Conservation (phyloP, 441 rosid species). For the Populus hybrid region DNA sequence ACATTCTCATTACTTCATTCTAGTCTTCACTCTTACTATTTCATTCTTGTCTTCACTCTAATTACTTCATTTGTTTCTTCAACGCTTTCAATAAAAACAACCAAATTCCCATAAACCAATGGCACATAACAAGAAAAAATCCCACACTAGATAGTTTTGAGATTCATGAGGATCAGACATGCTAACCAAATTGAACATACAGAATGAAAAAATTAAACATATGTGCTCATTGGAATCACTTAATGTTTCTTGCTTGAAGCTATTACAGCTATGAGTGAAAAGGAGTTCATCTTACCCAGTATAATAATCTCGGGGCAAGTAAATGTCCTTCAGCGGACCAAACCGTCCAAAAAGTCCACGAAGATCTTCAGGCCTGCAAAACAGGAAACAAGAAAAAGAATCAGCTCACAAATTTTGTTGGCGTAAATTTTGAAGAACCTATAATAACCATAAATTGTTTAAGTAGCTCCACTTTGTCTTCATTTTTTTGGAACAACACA, state of each 20-base stretch:
- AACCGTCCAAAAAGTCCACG: slow-evolving; percentile 76
- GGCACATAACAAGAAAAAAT: slow-evolving; percentile 21
- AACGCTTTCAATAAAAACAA: slow-evolving; percentile 75
- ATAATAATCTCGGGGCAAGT: slow-evolving; percentile 86
- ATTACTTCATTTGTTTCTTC: slow-evolving; percentile 68
- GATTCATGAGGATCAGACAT: not conserved
- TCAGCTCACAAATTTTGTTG: not conserved
- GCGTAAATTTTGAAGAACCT: not conserved
- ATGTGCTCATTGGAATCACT: not conserved
- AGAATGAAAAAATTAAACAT: not conserved
- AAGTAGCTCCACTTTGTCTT: not conserved
- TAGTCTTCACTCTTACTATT: slow-evolving; percentile 37
- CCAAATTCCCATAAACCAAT: slow-evolving; percentile 63
- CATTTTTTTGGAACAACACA: not conserved
- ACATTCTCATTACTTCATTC: not conserved
- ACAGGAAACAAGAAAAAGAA: not conserved
- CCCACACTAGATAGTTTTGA: slow-evolving; percentile 22
- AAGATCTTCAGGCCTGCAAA: slow-evolving; percentile 76
- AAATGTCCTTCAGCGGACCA: slow-evolving; percentile 88
- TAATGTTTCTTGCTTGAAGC: not conserved
- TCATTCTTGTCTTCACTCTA: slow-evolving; percentile 57
- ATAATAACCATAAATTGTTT: not conserved
- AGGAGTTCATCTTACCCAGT: slow-evolving; percentile 59
- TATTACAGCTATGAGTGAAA: not conserved
- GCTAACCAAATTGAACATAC: no score